Evolutionary conservation across 2,329 filamentous ascomycete genomes (phyloP).

Genomic region (Herpotrichia juniperi): DNA sequence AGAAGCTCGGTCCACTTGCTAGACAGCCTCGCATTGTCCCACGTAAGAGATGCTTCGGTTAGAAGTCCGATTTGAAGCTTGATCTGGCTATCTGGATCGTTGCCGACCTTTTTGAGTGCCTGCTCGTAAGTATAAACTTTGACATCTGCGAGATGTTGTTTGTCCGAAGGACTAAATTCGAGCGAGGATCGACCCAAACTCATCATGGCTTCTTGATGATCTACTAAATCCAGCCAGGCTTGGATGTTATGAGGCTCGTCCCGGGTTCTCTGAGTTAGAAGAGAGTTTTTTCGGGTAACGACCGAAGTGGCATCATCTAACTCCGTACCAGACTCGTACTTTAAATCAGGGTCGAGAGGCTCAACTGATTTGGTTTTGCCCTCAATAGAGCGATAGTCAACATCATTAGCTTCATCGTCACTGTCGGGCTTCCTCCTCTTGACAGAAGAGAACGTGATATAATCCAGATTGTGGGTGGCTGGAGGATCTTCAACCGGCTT

Average conservation of each 20-base stretch:
- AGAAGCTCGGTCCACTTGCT: slow-evolving; percentile 71
- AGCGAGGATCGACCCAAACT: slow-evolving; percentile 52
- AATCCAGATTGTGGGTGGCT: slow-evolving; percentile 28
- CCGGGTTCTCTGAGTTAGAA: slow-evolving; percentile 69
- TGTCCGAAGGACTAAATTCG: slow-evolving; percentile 64
- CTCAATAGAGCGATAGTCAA: slow-evolving; percentile 49
- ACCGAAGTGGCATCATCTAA: slow-evolving; percentile 25
- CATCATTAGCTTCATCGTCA: slow-evolving; percentile 10
- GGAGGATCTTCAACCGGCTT: slow-evolving; percentile 8
- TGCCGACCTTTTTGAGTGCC: slow-evolving; percentile 66
- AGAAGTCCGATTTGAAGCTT: slow-evolving; percentile 72
- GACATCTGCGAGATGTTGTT: slow-evolving; percentile 74
- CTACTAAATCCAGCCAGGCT: slow-evolving; percentile 79
- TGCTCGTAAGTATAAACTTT: slow-evolving; percentile 81
- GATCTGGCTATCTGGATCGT: slow-evolving; percentile 57
- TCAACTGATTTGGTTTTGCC: background rate
- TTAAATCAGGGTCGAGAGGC: slow-evolving; percentile 44
- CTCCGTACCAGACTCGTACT: slow-evolving; percentile 35
- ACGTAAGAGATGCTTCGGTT: slow-evolving; percentile 74
- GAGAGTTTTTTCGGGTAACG: slow-evolving; percentile 60
- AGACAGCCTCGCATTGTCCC: slow-evolving; percentile 67
- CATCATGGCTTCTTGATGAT: slow-evolving; percentile 75
- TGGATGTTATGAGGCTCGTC: slow-evolving; percentile 70
- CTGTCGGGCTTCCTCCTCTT: slow-evolving; percentile 28
- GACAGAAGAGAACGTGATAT: slow-evolving; percentile 30